Evolutionary conservation across 371 early-diverging fungal species (phyloP).

Genomic region (Syncephalastrum sp.): DNA sequence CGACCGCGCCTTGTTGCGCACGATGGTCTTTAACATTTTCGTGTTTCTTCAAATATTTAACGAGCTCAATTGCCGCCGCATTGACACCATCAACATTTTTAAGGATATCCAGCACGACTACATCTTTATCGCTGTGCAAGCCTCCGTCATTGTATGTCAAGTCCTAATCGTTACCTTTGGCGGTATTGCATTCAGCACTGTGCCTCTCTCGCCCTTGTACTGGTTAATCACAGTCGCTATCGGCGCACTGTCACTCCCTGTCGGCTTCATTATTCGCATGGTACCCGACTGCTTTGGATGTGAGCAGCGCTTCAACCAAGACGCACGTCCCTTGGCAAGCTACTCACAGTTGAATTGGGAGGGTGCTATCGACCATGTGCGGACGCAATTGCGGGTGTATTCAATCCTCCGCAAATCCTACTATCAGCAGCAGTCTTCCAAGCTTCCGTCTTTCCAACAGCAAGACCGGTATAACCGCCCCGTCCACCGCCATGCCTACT

Average conservation of each 20-base stretch:
- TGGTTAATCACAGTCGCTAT: slow-evolving; percentile 81
- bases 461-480: too few relatives aligned
- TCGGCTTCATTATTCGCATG: slow-evolving; percentile 75
- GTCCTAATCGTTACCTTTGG: slow-evolving; percentile 87
- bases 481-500: too few relatives aligned
- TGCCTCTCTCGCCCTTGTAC: slow-evolving; percentile 62
- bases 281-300: slow-evolving; percentile 62
- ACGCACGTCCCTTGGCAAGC: slow-evolving; percentile 51
- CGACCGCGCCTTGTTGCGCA: slow-evolving; percentile 59
- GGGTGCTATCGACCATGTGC: slow-evolving; percentile 51
- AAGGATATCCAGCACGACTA: slow-evolving; percentile 72
- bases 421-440: slow-evolving; percentile 2
- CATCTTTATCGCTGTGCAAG: slow-evolving; percentile 73
- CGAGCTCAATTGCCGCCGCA: slow-evolving; percentile 80
- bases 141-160: slow-evolving; percentile 73
- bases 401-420: slow-evolving; percentile 39
- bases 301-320: slow-evolving; percentile 53
- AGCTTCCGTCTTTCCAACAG: not conserved
- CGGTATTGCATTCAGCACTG: slow-evolving; percentile 84
- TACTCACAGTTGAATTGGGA: slow-evolving; percentile 62
- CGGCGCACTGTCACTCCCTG: slow-evolving; percentile 79
- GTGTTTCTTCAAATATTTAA: slow-evolving; percentile 95
- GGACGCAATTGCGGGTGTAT: slow-evolving; percentile 46
- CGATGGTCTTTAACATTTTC: slow-evolving; percentile 94
- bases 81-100: slow-evolving; percentile 84